Conservation (phyloP, 2,329 filamentous ascomycete genomes). For the Endoconidiophora laricicola region DNA sequence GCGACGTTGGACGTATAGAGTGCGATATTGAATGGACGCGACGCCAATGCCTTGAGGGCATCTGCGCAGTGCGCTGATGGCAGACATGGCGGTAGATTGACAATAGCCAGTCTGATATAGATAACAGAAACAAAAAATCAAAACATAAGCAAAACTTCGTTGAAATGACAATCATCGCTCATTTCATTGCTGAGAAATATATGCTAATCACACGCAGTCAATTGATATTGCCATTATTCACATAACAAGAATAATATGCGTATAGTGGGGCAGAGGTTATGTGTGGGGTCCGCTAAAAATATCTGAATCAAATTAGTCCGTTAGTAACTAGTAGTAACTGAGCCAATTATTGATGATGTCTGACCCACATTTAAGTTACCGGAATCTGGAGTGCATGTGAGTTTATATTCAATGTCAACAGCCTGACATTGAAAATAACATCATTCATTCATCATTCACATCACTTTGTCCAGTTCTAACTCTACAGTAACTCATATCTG, state of each 20-base stretch:
- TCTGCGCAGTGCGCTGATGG: background rate
- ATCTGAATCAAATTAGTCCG: too few relatives aligned
- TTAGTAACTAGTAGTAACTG: background rate
- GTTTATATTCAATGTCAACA: background rate
- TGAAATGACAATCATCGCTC: too few relatives aligned
- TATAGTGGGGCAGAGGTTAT: background rate
- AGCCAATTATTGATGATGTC: background rate
- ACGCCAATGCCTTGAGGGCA: background rate
- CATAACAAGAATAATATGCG: background rate
- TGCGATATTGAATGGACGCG: too few relatives aligned
- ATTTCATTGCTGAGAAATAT: too few relatives aligned
- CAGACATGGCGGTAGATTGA: background rate
- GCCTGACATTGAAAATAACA: background rate
- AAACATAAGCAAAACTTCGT: background rate
- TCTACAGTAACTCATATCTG: background rate
- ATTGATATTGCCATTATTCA: background rate
- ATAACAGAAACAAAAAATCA: background rate
- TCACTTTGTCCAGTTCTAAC: background rate
- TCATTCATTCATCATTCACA: background rate
- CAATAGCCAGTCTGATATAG: background rate
- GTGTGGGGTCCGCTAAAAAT: background rate
- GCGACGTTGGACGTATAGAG: too few relatives aligned
- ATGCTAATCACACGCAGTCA: too few relatives aligned
- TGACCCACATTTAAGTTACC: slow-evolving; percentile 1
- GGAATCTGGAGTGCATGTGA: background rate